Conservation (phyloP, 2,329 filamentous ascomycete species). For the Beauveria australis region DNA sequence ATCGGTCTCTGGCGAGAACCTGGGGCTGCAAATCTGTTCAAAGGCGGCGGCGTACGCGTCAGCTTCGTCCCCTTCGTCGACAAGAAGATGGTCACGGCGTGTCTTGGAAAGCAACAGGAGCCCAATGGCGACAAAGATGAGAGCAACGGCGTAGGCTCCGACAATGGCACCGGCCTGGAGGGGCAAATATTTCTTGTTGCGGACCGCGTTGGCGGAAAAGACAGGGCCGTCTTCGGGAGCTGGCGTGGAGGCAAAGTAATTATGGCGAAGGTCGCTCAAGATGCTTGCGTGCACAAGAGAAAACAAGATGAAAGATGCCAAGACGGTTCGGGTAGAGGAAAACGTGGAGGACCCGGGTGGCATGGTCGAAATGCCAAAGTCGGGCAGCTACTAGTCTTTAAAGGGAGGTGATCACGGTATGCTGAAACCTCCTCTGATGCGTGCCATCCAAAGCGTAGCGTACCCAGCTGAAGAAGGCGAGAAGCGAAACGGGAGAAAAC, state of each 20-base stretch:
- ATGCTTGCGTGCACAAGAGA: constrained; percentile 21
- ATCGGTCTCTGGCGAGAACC: constrained; percentile 17
- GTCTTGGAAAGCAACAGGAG: constrained; percentile 53
- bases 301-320: constrained; percentile 21
- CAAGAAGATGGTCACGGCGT: constrained; percentile 42
- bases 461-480: neutral
- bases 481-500: neutral
- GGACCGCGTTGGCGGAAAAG: constrained; percentile 48
- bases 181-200: constrained; percentile 60
- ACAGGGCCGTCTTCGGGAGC: constrained; percentile 52
- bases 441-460: constrained; percentile 14
- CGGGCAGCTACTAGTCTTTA: constrained; percentile 20
- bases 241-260: constrained; percentile 37
- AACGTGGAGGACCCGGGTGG: constrained; percentile 21
- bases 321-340: constrained; percentile 19
- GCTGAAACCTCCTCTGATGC: constrained; percentile 36
- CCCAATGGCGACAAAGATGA: constrained; percentile 63
- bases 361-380: constrained; percentile 32
- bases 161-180: constrained; percentile 78
- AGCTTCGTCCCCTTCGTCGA: constrained; percentile 37
- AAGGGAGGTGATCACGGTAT: constrained; percentile 24
- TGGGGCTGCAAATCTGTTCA: constrained; percentile 16
- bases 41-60: constrained; percentile 3
- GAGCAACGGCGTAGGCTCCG: constrained; percentile 70
- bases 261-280: constrained; percentile 13